A percentile compares a stretch with the other conserved stretches of the same genome.
phyloP scores from a whole-genome alignment of 495 filamentous ascomycete genomes.

The Monascus purpureus region DNA sequence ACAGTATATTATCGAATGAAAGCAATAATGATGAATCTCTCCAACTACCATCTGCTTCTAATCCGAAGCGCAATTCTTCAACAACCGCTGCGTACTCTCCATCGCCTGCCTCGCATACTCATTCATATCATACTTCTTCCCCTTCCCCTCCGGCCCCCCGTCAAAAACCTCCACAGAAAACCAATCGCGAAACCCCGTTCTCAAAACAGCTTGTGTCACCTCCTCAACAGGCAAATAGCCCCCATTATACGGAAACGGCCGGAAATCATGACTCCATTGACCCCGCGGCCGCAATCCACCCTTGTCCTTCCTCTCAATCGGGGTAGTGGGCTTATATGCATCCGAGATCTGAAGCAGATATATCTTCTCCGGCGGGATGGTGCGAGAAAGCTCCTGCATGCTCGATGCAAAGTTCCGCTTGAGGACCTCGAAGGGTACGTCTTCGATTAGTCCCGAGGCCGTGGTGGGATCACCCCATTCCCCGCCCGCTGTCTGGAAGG shows the following conservation, averaged over 20 bases:
- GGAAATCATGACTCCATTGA: slow-evolving; percentile 57
- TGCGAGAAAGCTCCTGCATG: slow-evolving; percentile 36
- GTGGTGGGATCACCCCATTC: slow-evolving; percentile 70
- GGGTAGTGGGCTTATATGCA: slow-evolving; percentile 49
- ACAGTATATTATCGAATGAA: slow-evolving; percentile 1
- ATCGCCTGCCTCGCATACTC: slow-evolving; percentile 47
- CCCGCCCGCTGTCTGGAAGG: slow-evolving; percentile 62
- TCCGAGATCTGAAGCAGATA: slow-evolving; percentile 66
- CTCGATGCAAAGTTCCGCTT: slow-evolving; percentile 34
- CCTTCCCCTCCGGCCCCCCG: slow-evolving; percentile 41
- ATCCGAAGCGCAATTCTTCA: slow-evolving; percentile 28
- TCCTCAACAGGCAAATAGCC: slow-evolving; percentile 60
- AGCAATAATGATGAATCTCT: neutral
- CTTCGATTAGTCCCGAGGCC: slow-evolving; percentile 41
- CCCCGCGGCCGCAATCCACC: slow-evolving; percentile 42
- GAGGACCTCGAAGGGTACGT: slow-evolving; percentile 24
- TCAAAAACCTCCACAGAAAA: slow-evolving; percentile 72
- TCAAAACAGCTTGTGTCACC: slow-evolving; percentile 50
- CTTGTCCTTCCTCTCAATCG: slow-evolving; percentile 31
- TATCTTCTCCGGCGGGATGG: slow-evolving; percentile 57
- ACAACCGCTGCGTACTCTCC: slow-evolving; percentile 38
- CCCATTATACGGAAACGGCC: slow-evolving; percentile 57
- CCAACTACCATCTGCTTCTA: too few relatives aligned
- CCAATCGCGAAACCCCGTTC: slow-evolving; percentile 59
- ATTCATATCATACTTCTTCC: slow-evolving; percentile 43